Conservation (phyloP, 1,139 yeast genomes). For the Debaryomycetaceae sp. region DNA sequence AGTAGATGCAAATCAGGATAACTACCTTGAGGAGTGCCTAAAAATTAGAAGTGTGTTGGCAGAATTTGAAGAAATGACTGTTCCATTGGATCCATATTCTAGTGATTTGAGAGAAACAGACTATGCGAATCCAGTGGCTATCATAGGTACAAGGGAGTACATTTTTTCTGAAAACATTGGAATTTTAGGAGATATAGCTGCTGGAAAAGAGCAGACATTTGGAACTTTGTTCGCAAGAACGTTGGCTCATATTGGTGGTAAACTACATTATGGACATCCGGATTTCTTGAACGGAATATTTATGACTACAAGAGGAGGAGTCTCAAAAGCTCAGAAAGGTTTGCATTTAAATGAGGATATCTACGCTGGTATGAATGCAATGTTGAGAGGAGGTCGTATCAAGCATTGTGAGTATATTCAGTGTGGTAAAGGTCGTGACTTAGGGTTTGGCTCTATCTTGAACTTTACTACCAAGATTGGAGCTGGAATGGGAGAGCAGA, state of each 20-base stretch:
- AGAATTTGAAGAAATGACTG: slow-evolving; percentile 68
- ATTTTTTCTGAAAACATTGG: slow-evolving; percentile 86
- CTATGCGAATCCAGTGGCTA: slow-evolving; percentile 61
- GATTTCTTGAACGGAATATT: slow-evolving; percentile 80
- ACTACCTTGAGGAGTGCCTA: slow-evolving; percentile 79
- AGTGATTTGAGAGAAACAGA: slow-evolving; percentile 11
- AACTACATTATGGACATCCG: slow-evolving; percentile 89
- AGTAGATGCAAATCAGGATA: slow-evolving; percentile 86
- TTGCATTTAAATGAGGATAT: slow-evolving; percentile 86
- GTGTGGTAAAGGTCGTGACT: slow-evolving; percentile 89
- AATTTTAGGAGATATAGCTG: slow-evolving; percentile 85
- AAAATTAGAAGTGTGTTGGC: slow-evolving; percentile 74
- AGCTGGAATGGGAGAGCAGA: slow-evolving; percentile 94
- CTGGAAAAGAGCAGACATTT: slow-evolving; percentile 91
- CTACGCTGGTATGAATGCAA: slow-evolving; percentile 86
- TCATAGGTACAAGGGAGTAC: slow-evolving; percentile 84
- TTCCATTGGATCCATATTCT: slow-evolving; percentile 37
- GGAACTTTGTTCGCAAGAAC: slow-evolving; percentile 89
- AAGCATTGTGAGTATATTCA: slow-evolving; percentile 87
- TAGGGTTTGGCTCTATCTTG: slow-evolving; percentile 80
- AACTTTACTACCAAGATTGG: slow-evolving; percentile 88
- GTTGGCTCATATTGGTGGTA: slow-evolving; percentile 81
- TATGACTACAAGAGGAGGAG: slow-evolving; percentile 89
- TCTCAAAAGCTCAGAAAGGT: slow-evolving; percentile 86
- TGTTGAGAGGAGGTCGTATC: slow-evolving; percentile 78